phyloP scores from a whole-genome alignment of 2,329 filamentous ascomycete species.

The Keithomyces neogunnii region DNA sequence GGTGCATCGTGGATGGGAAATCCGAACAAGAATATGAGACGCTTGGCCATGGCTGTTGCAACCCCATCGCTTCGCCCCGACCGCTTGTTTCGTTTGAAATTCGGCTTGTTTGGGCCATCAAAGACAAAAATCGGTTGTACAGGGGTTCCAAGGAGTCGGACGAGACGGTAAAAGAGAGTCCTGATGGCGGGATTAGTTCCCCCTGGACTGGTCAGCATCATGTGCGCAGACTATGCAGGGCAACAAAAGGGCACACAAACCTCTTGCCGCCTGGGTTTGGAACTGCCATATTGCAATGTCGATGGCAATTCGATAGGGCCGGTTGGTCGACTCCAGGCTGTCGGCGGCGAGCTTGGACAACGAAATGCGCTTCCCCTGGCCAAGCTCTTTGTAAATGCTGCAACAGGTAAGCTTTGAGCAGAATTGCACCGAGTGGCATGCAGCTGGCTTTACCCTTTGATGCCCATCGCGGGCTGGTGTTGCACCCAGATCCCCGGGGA shows the following conservation, averaged over 20 bases:
- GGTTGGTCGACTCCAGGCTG: slow-evolving; percentile 59
- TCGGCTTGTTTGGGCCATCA: slow-evolving; percentile 76
- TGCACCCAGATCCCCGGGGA: neutral
- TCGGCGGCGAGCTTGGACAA: slow-evolving; percentile 75
- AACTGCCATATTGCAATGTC: slow-evolving; percentile 98
- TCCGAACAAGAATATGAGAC: slow-evolving; percentile 74
- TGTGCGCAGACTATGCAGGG: neutral
- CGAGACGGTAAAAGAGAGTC: slow-evolving; percentile 85
- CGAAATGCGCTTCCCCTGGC: slow-evolving; percentile 68
- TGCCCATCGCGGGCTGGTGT: slow-evolving; percentile 42
- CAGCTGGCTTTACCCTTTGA: slow-evolving; percentile 44
- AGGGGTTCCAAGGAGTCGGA: slow-evolving; percentile 66
- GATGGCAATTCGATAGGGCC: slow-evolving; percentile 78
- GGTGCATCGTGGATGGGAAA: slow-evolving; percentile 81
- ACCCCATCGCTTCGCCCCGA: slow-evolving; percentile 57
- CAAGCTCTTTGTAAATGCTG: slow-evolving; percentile 87
- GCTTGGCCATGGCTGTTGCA: slow-evolving; percentile 70
- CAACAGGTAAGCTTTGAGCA: slow-evolving; percentile 3
- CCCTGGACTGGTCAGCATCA: slow-evolving; percentile 33
- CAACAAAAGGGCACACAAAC: slow-evolving; percentile 22
- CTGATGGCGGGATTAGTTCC: slow-evolving; percentile 84
- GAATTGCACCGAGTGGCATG: slow-evolving; percentile 4
- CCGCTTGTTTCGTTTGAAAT: slow-evolving; percentile 80
- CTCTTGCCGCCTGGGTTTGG: slow-evolving; percentile 76
- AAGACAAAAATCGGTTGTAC: slow-evolving; percentile 87